These are phyloP conservation scores for Millerozyma miso DNA, from an alignment of 805 yeast genomes.

Conservation along the genomic window DNA sequence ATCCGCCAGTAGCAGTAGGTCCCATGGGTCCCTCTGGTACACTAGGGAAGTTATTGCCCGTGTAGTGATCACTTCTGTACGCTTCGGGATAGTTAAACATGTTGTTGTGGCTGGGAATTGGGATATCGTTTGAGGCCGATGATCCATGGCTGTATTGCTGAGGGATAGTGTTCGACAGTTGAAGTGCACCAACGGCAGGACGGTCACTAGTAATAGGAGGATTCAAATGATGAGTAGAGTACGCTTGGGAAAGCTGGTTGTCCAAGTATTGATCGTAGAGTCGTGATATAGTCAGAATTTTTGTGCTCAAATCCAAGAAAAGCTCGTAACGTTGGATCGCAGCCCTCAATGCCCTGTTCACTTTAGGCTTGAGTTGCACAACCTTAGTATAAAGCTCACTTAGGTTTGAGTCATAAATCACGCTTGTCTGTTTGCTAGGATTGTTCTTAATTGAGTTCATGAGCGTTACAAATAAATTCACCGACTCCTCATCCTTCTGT, in stretches of 20 bases:
- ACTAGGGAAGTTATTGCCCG: background rate
- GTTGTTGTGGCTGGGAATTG: background rate
- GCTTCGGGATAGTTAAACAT: background rate
- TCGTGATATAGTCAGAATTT: conserved; percentile 68
- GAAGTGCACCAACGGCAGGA: background rate
- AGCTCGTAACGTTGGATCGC: conserved; percentile 60
- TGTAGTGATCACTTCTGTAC: background rate
- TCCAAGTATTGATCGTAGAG: conserved; percentile 77
- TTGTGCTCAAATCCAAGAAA: conserved; percentile 69
- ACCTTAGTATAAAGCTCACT: conserved; percentile 59
- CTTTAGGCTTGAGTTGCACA: conserved; percentile 60
- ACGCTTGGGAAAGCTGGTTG: conserved; percentile 33
- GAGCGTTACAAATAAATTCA: conserved; percentile 64
- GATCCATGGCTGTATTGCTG: background rate
- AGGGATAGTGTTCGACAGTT: background rate
- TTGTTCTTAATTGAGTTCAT: conserved; percentile 49
- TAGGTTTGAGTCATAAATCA: conserved; percentile 46
- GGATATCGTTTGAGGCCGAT: background rate
- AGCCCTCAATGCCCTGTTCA: conserved; percentile 55
- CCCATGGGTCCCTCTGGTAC: background rate
- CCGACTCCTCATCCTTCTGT: conserved; percentile 62
- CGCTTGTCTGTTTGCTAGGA: conserved; percentile 36
- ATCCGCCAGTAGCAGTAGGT: background rate
- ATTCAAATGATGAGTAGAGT: conserved; percentile 22
- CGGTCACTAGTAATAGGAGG: background rate